These are phyloP conservation scores for Didymella sp. DNA, from an alignment of 2,329 filamentous ascomycete genomes.

Conservation along the genomic window DNA sequence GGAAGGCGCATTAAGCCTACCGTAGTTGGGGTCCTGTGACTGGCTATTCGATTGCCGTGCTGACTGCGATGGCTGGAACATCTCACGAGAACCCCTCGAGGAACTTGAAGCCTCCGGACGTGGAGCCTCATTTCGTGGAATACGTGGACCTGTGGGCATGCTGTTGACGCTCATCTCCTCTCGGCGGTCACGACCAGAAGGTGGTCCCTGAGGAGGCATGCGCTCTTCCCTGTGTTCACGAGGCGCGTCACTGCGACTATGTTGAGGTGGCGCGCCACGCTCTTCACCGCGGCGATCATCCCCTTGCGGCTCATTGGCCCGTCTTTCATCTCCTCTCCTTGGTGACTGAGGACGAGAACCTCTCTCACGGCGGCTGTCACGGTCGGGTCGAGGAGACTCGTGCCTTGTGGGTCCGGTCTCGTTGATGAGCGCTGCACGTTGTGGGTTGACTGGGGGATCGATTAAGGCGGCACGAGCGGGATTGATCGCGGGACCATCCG, in stretches of 20 bases:
- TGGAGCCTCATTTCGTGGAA: constrained; percentile 48
- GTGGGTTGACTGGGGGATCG: constrained; percentile 50
- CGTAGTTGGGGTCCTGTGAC: constrained; percentile 57
- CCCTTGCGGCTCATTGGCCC: constrained; percentile 29
- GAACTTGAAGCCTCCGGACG: constrained; percentile 12
- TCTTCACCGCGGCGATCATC: constrained; percentile 41
- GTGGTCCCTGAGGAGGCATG: constrained; percentile 27
- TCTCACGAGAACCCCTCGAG: constrained; percentile 47
- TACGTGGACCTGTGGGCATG: constrained; percentile 62
- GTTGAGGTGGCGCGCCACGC: constrained; percentile 30
- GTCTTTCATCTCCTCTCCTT: constrained; percentile 34
- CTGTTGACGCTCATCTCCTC: constrained; percentile 42
- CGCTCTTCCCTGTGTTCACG: constrained; percentile 47
- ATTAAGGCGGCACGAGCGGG: constrained; percentile 55
- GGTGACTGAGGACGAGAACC: constrained; percentile 42
- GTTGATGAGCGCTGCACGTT: constrained; percentile 53
- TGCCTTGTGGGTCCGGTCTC: constrained; percentile 37
- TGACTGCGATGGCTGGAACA: constrained; percentile 47
- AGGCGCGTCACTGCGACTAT: constrained; percentile 33
- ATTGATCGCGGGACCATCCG: constrained; percentile 46
- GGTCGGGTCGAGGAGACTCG: constrained; percentile 38
- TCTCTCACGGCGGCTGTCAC: constrained; percentile 43
- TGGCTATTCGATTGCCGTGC: constrained; percentile 46
- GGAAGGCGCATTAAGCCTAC: constrained; percentile 55
- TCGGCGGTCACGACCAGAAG: constrained; percentile 49